Percentiles rank a stretch among this genome's conserved stretches.
Evolutionary conservation across 345 rosid genomes (phyloP).

Genomic region (Ailanthus altissimus): DNA sequence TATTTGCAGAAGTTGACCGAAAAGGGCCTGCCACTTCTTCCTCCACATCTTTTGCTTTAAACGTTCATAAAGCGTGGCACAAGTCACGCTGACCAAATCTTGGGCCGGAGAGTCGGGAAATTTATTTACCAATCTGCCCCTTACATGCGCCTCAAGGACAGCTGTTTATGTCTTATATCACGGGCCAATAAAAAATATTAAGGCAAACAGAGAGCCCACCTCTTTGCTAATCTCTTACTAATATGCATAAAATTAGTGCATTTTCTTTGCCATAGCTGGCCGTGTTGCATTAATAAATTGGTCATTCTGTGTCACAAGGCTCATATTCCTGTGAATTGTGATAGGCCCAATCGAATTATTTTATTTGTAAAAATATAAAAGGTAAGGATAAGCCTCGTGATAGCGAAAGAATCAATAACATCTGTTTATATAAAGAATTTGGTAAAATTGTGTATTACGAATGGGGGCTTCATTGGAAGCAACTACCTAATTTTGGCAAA

Average conservation of each 20-base stretch:
- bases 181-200: not conserved
- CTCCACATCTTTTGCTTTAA: slow-evolving; percentile 9
- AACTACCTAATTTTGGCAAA: not conserved
- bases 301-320: not conserved
- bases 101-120: rapidly evolving
- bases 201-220: not conserved
- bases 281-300: not conserved
- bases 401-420: not conserved
- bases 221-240: not conserved
- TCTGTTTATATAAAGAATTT: not conserved
- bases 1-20: slow-evolving; percentile 28
- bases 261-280: not conserved
- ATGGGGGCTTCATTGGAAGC: not conserved
- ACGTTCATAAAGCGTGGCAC: slow-evolving; percentile 34
- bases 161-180: not conserved
- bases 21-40: slow-evolving; percentile 26
- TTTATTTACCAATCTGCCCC: slow-evolving; percentile 23
- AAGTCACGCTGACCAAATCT: slow-evolving; percentile 35
- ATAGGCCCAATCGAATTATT: not conserved
- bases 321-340: not conserved
- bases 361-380: not conserved
- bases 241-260: not conserved
- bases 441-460: not conserved
- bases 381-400: not conserved
- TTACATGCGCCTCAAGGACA: not conserved